Percentiles rank a stretch among this genome's conserved stretches.
phyloP scores from a whole-genome alignment of 371 early-diverging fungal genomes.

The Mucor racemosus region DNA sequence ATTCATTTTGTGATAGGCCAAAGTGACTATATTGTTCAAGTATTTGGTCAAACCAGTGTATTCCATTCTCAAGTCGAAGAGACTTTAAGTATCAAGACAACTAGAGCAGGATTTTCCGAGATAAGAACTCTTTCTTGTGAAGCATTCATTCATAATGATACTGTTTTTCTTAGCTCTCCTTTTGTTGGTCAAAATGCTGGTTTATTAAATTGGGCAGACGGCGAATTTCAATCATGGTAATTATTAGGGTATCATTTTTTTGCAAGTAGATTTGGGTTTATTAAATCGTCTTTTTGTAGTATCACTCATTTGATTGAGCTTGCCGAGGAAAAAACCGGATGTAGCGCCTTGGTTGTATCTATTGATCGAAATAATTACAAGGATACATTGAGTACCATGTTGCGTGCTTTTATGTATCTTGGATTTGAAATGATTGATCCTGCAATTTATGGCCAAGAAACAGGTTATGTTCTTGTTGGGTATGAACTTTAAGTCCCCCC shows the following conservation, averaged over 20 bases:
- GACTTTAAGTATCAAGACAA: constrained; percentile 34
- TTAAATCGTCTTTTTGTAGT: constrained; percentile 19
- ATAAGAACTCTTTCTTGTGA: constrained; percentile 38
- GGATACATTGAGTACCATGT: constrained; percentile 32
- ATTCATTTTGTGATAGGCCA: constrained; percentile 7
- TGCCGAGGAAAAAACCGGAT: constrained; percentile 56
- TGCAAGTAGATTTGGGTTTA: not conserved
- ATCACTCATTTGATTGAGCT: constrained; percentile 52
- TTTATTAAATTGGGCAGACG: constrained; percentile 42
- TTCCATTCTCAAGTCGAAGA: constrained; percentile 35
- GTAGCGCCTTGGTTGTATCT: constrained; percentile 40
- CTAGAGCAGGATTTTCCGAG: constrained; percentile 12
- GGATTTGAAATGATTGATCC: constrained; percentile 67
- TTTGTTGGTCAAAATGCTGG: constrained; percentile 34
- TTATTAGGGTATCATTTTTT: not conserved
- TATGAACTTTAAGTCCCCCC: constrained; percentile 44
- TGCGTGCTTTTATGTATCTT: constrained; percentile 67
- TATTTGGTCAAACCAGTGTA: constrained; percentile 39
- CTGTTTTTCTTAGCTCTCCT: constrained; percentile 48
- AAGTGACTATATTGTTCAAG: constrained; percentile 37
- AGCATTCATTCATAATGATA: constrained; percentile 49
- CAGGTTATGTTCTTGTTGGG: constrained; percentile 58
- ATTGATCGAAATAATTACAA: constrained; percentile 33
- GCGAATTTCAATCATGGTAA: constrained; percentile 54
- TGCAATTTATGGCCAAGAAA: constrained; percentile 54